A percentile compares a stretch with the other conserved stretches of the same genome.
These are phyloP conservation scores for Exobasidium rhododendri DNA, from an alignment of 1,284 basidiomycete species.

Conservation along the genomic window DNA sequence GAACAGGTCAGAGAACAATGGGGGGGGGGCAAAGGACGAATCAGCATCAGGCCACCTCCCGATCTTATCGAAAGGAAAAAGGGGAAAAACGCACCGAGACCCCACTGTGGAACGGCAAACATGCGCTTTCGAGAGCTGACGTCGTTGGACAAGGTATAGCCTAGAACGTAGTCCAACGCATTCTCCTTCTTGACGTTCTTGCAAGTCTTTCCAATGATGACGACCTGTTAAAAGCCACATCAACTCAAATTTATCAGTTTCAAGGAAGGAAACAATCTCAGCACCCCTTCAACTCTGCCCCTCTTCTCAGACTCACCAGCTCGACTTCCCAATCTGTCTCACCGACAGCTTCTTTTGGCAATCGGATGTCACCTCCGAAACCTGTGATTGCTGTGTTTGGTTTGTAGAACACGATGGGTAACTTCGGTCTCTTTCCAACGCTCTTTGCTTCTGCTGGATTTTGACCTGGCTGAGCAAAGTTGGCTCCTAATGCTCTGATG, in stretches of 20 bases:
- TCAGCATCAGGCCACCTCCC: background rate
- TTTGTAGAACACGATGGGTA: conserved; percentile 46
- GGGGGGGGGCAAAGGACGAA: background rate
- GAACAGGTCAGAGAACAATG: background rate
- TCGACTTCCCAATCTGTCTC: conserved; percentile 45
- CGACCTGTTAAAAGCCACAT: conserved; percentile 9
- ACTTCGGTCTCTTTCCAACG: conserved; percentile 20
- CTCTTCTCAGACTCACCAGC: conserved; percentile 20
- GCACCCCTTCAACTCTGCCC: too few species aligned
- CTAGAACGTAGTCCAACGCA: conserved; percentile 28
- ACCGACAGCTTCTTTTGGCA: conserved; percentile 25
- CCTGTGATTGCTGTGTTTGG: conserved; percentile 22
- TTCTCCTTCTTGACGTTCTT: conserved; percentile 24
- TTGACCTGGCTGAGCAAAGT: conserved; percentile 25
- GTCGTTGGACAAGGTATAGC: conserved; percentile 40
- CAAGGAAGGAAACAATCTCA: background rate
- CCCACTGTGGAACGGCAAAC: conserved; percentile 41
- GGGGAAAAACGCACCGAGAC: conserved; percentile 10
- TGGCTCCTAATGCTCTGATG: conserved; percentile 18
- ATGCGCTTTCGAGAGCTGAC: conserved; percentile 33
- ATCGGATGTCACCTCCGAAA: conserved; percentile 24
- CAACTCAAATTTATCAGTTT: background rate
- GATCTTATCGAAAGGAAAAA: background rate
- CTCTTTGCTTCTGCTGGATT: conserved; percentile 19
- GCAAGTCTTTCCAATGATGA: conserved; percentile 25